These are phyloP conservation scores for Dipteronia sinensis DNA, from an alignment of 345 rosid species.

Conservation along the genomic window DNA sequence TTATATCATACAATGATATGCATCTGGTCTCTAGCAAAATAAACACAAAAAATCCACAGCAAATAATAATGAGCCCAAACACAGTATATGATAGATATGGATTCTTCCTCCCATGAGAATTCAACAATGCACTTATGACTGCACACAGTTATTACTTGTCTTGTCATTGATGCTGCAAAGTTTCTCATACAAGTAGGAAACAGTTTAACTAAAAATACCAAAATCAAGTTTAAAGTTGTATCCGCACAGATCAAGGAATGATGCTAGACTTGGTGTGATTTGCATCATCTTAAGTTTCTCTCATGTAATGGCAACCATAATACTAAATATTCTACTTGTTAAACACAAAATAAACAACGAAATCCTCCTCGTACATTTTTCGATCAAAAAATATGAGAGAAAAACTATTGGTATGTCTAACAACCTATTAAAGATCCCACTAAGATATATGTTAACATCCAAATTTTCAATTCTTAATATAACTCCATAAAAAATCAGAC, in stretches of 20 bases:
- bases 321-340: constrained; percentile 35
- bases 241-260: constrained; percentile 4
- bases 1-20: constrained; percentile 29
- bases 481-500: constrained; percentile 47
- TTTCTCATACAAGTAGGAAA: no score
- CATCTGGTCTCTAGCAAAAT: no score
- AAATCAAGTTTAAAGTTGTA: neutral
- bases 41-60: no score
- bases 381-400: constrained; percentile 30
- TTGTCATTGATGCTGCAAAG: no score
- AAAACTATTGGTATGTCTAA: neutral
- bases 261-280: neutral
- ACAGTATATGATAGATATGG: constrained; percentile 30
- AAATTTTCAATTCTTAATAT: constrained; percentile 44
- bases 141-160: no score
- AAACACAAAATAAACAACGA: constrained; percentile 30
- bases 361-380: constrained; percentile 34
- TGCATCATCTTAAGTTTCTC: neutral
- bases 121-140: no score
- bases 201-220: constrained; percentile 12
- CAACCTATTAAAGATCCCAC: constrained; percentile 37
- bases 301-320: constrained; percentile 31
- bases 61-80: no score
- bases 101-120: no score
- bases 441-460: constrained; percentile 30